phyloP scores from a whole-genome alignment of 208 protist species.

The Trypanosoma caninum region DNA sequence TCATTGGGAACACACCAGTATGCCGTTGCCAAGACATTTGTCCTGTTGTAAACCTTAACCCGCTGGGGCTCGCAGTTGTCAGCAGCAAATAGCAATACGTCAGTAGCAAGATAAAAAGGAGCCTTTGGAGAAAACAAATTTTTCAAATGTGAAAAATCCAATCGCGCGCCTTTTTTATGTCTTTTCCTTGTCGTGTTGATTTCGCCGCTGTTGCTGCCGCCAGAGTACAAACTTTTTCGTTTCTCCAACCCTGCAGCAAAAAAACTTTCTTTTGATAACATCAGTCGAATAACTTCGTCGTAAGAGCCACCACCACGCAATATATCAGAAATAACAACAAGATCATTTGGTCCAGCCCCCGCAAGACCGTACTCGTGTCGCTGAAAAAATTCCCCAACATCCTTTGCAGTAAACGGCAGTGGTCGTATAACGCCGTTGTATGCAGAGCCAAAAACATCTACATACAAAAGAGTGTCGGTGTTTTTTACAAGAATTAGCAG shows the following conservation, averaged over 20 bases:
- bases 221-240: too few relatives aligned
- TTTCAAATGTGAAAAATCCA: conserved; percentile 21
- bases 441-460: conserved; percentile 85
- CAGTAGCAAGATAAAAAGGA: conserved; percentile 42
- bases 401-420: conserved; percentile 37
- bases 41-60: conserved; percentile 76
- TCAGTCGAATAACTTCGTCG: conserved; percentile 22
- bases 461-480: conserved; percentile 37
- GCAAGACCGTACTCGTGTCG: conserved; percentile 57
- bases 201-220: too few relatives aligned
- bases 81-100: conserved; percentile 33
- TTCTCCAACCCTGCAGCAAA: too few relatives aligned
- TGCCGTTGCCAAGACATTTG: conserved; percentile 35
- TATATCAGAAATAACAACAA: conserved; percentile 40
- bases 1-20: conserved; percentile 60
- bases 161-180: conserved; percentile 16
- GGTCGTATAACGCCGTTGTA: conserved; percentile 67
- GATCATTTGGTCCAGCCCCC: conserved; percentile 50
- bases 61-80: conserved; percentile 14
- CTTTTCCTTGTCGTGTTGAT: background rate
- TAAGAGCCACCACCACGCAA: conserved; percentile 14
- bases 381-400: conserved; percentile 64
- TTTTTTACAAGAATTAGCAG: conserved; percentile 66
- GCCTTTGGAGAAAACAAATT: conserved; percentile 2
- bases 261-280: too few relatives aligned